Evolutionary conservation across 73 alveolate genomes (phyloP).

Genomic region (Blepharisma stoltei): DNA sequence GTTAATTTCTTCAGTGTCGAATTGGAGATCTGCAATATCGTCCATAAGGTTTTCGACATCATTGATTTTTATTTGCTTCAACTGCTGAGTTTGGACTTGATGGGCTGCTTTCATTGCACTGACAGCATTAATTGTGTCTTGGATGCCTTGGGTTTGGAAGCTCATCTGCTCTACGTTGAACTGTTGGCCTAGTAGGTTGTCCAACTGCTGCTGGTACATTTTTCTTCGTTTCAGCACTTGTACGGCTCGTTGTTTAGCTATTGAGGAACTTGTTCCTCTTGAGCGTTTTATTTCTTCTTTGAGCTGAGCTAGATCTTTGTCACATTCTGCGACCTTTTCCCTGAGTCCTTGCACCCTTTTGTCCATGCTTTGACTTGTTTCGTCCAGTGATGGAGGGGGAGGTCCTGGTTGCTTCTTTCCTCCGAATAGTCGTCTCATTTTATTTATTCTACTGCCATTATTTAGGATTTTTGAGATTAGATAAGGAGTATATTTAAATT

Average conservation of each 20-base stretch:
- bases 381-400: not conserved
- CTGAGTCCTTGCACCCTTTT: not conserved
- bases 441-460: no score
- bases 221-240: slow-evolving; percentile 54
- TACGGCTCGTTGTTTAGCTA: slow-evolving; percentile 31
- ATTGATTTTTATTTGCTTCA: slow-evolving; percentile 49
- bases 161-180: slow-evolving; percentile 62
- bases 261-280: not conserved
- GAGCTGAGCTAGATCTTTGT: not conserved
- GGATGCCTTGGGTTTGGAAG: slow-evolving; percentile 52
- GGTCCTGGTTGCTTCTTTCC: not conserved
- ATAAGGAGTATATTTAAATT: no score
- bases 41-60: slow-evolving; percentile 58
- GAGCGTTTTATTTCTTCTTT: not conserved
- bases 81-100: slow-evolving; percentile 37
- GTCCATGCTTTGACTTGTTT: not conserved
- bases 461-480: no score
- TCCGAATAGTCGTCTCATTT: no score
- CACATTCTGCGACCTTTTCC: not conserved
- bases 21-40: slow-evolving; percentile 64
- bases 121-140: slow-evolving; percentile 49
- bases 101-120: slow-evolving; percentile 12
- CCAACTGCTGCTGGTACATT: slow-evolving; percentile 59
- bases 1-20: slow-evolving; percentile 63
- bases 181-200: slow-evolving; percentile 46